A percentile compares a stretch with the other conserved stretches of the same genome.
Conservation (phyloP, 768 basidiomycete genomes). For the Exidia glandulosa region DNA sequence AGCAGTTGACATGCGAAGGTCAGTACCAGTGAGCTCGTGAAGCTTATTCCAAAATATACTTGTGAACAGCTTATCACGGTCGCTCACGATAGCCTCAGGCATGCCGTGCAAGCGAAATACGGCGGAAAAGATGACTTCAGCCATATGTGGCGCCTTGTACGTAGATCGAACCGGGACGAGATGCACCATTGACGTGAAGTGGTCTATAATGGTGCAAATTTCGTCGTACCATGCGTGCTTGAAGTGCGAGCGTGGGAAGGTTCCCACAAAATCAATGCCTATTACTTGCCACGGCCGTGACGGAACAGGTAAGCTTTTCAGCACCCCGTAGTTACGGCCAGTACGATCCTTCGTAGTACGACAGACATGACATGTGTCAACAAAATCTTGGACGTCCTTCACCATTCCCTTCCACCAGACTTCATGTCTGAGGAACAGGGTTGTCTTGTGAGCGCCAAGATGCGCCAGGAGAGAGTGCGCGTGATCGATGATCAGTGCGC, state of each 20-base stretch:
- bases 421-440: no score
- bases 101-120: slow-evolving; percentile 29
- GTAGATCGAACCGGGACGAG: slow-evolving; percentile 19
- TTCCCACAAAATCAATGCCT: slow-evolving; percentile 18
- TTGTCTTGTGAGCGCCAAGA: no score
- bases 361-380: no score
- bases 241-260: slow-evolving; percentile 13
- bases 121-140: slow-evolving; percentile 22
- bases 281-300: slow-evolving; percentile 20
- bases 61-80: slow-evolving; percentile 31
- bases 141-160: slow-evolving; percentile 23
- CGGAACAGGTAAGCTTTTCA: no score
- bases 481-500: no score
- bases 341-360: no score
- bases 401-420: no score
- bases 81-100: slow-evolving; percentile 27
- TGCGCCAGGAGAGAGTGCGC: no score
- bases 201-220: slow-evolving; percentile 16
- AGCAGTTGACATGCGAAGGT: slow-evolving; percentile 24
- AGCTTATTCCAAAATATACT: slow-evolving; percentile 18
- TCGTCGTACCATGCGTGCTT: slow-evolving; percentile 12
- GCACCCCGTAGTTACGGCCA: no score
- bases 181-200: slow-evolving; percentile 13
- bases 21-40: not conserved
- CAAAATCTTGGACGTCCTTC: no score